Conservation (phyloP, 129 eudicot genomes). For the Chrysanthemum makinoi region DNA sequence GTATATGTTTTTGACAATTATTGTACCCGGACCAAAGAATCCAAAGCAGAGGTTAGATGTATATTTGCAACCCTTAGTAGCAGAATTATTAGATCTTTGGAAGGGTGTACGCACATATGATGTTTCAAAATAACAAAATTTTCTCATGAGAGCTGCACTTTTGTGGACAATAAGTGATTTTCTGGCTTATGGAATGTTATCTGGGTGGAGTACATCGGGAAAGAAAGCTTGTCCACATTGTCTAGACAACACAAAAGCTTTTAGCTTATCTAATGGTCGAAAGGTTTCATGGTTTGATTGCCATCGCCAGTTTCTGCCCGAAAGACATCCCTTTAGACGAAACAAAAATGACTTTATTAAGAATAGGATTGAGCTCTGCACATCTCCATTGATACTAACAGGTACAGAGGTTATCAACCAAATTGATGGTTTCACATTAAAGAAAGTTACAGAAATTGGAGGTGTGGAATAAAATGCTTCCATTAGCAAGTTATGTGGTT, state of each 20-base stretch:
- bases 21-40: neutral
- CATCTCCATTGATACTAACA: neutral
- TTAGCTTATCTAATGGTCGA: neutral
- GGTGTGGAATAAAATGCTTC: no score
- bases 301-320: slow-evolving; percentile 17
- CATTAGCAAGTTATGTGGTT: no score
- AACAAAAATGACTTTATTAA: neutral
- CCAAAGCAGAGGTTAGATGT: neutral
- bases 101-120: neutral
- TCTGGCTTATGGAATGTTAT: neutral
- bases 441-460: neutral
- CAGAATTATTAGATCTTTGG: slow-evolving; percentile 17
- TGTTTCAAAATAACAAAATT: neutral
- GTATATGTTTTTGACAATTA: no score
- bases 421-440: slow-evolving; percentile 15
- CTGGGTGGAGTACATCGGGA: neutral
- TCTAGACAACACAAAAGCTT: neutral
- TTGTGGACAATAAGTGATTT: neutral
- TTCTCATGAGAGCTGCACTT: no score
- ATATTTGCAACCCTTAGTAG: slow-evolving; percentile 18
- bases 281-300: slow-evolving; percentile 21
- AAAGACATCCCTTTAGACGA: neutral
- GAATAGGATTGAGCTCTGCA: neutral
- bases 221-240: neutral
- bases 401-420: slow-evolving; percentile 15